Evolutionary conservation across 345 rosid genomes (phyloP).

Genomic region (Eucalyptus regnans): DNA sequence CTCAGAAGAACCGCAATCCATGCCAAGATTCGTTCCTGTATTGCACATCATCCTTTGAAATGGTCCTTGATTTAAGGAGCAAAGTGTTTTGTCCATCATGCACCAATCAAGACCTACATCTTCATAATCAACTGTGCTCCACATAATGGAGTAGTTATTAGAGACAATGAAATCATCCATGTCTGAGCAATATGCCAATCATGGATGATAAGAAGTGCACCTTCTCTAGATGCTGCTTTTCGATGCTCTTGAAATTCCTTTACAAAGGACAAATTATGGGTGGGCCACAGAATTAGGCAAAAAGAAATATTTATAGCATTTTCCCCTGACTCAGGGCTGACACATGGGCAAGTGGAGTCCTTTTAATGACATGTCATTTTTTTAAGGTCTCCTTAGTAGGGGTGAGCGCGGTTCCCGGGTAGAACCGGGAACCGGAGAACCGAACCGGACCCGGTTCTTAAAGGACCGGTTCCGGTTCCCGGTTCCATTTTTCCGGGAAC

Average conservation of each 20-base stretch:
- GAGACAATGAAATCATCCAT: not conserved
- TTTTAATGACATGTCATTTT: not conserved
- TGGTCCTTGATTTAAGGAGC: not conserved
- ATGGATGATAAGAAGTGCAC: not conserved
- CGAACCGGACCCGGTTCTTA: too few relatives aligned
- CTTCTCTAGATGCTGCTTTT: not conserved
- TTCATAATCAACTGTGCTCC: not conserved
- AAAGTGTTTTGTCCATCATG: not conserved
- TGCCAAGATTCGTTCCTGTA: not conserved
- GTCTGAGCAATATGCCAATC: not conserved
- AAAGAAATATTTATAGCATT: not conserved
- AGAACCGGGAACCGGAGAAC: too few relatives aligned
- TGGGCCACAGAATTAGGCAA: not conserved
- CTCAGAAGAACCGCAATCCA: not conserved
- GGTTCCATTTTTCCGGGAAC: too few relatives aligned
- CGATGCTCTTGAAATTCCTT: not conserved
- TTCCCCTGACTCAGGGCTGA: not conserved
- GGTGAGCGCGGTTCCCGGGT: too few relatives aligned
- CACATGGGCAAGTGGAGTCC: not conserved
- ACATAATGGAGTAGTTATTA: not conserved
- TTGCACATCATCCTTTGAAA: not conserved
- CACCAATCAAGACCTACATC: not conserved
- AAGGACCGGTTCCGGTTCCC: too few relatives aligned
- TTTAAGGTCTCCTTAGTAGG: not conserved
- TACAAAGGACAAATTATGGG: not conserved